These are phyloP conservation scores for Saccharomycopsis fibuligera DNA, from an alignment of 805 yeast genomes.

Conservation along the genomic window DNA sequence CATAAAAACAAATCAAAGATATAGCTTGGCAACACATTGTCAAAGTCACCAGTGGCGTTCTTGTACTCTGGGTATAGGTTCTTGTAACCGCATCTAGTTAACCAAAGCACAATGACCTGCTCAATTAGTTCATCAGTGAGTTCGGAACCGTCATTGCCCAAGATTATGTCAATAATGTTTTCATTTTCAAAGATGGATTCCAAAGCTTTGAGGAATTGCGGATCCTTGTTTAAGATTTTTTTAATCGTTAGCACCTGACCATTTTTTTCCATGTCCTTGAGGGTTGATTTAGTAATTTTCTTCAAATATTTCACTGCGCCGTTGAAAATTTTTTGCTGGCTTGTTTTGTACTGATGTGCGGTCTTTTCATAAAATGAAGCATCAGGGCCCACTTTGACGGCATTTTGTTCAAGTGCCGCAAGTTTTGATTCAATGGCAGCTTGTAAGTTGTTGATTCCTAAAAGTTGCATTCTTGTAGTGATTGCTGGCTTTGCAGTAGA, in stretches of 20 bases:
- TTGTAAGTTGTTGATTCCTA: slow-evolving; percentile 52
- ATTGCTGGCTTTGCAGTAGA: slow-evolving; percentile 36
- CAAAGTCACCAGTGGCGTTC: slow-evolving; percentile 1
- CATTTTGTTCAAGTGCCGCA: not conserved
- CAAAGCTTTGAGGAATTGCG: slow-evolving; percentile 30
- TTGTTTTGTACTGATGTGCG: slow-evolving; percentile 32
- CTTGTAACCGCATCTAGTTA: slow-evolving; percentile 51
- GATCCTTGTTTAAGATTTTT: slow-evolving; percentile 49
- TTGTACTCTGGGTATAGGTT: slow-evolving; percentile 14
- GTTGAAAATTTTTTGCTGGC: slow-evolving; percentile 46
- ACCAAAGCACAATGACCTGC: slow-evolving; percentile 53
- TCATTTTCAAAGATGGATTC: not conserved
- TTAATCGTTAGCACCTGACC: slow-evolving; percentile 54
- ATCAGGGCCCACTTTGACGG: slow-evolving; percentile 23
- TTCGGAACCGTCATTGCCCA: slow-evolving; percentile 33
- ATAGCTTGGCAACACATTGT: slow-evolving; percentile 10
- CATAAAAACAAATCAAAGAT: slow-evolving; percentile 10
- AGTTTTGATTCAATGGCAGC: slow-evolving; percentile 45
- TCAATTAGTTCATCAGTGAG: slow-evolving; percentile 39
- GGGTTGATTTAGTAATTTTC: slow-evolving; percentile 36
- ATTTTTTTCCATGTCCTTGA: slow-evolving; percentile 27
- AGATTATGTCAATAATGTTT: not conserved
- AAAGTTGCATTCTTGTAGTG: slow-evolving; percentile 49
- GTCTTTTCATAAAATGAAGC: not conserved
- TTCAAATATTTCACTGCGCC: slow-evolving; percentile 40